Evolutionary conservation across 2,329 filamentous ascomycete species (phyloP).

Genomic region (Xylaria sp.): DNA sequence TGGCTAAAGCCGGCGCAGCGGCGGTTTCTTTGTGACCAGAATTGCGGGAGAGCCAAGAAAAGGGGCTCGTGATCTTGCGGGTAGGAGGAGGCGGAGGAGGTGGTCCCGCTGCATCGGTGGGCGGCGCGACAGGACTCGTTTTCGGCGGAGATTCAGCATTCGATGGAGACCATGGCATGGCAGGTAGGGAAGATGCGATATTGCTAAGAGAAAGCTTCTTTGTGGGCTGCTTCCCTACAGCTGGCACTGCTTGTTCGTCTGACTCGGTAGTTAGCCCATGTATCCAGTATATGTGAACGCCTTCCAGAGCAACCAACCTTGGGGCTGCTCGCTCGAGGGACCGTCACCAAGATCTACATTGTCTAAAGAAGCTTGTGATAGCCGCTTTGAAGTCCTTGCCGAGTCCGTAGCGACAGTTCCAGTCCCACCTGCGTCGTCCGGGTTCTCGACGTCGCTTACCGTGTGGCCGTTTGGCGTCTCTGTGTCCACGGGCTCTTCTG

Average conservation of each 20-base stretch:
- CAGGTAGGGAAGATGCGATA: slow-evolving; percentile 76
- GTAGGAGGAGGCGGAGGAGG: slow-evolving; percentile 55
- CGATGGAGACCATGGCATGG: slow-evolving; percentile 77
- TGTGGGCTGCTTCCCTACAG: slow-evolving; percentile 44
- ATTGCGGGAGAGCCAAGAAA: slow-evolving; percentile 82
- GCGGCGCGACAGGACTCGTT: slow-evolving; percentile 53
- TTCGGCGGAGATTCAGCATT: slow-evolving; percentile 62
- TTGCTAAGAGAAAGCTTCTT: slow-evolving; percentile 74
- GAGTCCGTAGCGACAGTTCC: slow-evolving; percentile 45
- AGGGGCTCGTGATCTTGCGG: slow-evolving; percentile 87
- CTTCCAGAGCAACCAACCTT: slow-evolving; percentile 40
- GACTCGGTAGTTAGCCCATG: slow-evolving; percentile 39
- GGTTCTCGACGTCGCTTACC: slow-evolving; percentile 32
- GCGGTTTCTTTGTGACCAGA: slow-evolving; percentile 65
- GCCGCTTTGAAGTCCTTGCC: slow-evolving; percentile 55
- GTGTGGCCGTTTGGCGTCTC: slow-evolving; percentile 44
- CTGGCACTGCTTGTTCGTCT: slow-evolving; percentile 47
- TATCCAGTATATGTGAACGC: not conserved
- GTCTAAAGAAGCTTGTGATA: slow-evolving; percentile 63
- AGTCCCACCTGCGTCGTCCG: slow-evolving; percentile 36
- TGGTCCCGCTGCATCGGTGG: slow-evolving; percentile 52
- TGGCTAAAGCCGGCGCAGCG: slow-evolving; percentile 63
- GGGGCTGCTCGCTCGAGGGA: slow-evolving; percentile 47
- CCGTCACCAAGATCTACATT: slow-evolving; percentile 77
- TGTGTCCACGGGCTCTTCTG: slow-evolving; percentile 38